Base-by-base conservation (phyloP, 2,329 filamentous ascomycete genomes). In the Fusarium sp. region DNA sequence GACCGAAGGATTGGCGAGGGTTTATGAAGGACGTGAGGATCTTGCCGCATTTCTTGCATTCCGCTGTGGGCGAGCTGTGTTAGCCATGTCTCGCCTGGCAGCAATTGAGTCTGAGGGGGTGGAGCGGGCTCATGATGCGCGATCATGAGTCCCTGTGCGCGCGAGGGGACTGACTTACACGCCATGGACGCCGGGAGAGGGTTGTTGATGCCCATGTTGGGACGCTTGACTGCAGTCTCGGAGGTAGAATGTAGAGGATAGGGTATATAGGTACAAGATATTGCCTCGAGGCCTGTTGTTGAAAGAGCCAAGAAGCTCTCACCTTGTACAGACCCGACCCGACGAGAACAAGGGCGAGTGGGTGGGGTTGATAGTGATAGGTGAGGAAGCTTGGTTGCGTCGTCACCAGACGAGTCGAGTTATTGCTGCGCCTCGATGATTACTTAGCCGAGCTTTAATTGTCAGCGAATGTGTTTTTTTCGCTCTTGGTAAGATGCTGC, bases 31-130 rank as follows among this genome's bases (percentile, higher is more conserved):
- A 96, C 41, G 91, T 87, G 69, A 99, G 86, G 73, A 98, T 98
- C 83, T 96, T 97, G 74, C 91, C 91, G 75, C 93, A 95, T 80
- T 99, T 99, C 78, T 91, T 95, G 81, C 95, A 98, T 81, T 99
- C 95, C 81, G 92, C 94, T 97, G 78, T 69, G 31, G 35, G 10
- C 35, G 22, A 32, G 40, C 41, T 44, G 44, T 49, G 47, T 60
- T 41, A 68, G 63, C 45, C 56, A 53, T 56, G 50, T 51, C 47
- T 50, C 39, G 34, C 40, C 40, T 19, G 19, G 19, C 19, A 50
- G 46, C 51, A 63, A 25, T 52, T 58, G 31, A 53, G 51, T 51
- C 15, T 51, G 51, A 44, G 35, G 13, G 42, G 47, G 69, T 57
- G 64, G 32, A 54, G 44, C 43, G 61, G 19, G 54, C 51, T 47